These are phyloP conservation scores for Forsythia viridissima DNA, from an alignment of 257 asterid genomes.

Conservation along the genomic window DNA sequence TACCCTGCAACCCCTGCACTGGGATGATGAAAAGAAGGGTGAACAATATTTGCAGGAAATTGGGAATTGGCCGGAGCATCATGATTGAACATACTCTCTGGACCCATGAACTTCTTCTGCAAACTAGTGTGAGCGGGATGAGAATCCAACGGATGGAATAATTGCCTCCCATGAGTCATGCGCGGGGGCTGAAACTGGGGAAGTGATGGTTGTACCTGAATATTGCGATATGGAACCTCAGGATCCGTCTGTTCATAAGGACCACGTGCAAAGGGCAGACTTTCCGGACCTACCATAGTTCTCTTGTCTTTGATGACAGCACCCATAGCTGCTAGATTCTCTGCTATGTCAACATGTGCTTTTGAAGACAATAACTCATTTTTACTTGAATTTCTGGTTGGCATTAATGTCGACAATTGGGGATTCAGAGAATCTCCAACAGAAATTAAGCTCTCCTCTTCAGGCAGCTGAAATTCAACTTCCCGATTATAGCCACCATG, in stretches of 20 bases:
- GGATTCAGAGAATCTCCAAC: slow-evolving; percentile 40
- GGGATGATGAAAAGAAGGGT: slow-evolving; percentile 61
- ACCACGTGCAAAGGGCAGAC: slow-evolving; percentile 41
- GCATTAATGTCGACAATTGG: slow-evolving; percentile 35
- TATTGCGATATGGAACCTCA: slow-evolving; percentile 38
- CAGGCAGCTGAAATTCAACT: slow-evolving; percentile 56
- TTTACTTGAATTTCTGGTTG: slow-evolving; percentile 41
- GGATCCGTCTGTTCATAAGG: slow-evolving; percentile 51
- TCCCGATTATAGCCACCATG: slow-evolving; percentile 44
- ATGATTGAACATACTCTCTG: slow-evolving; percentile 46
- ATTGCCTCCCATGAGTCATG: slow-evolving; percentile 55
- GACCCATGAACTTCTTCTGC: slow-evolving; percentile 58
- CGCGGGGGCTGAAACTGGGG: slow-evolving; percentile 56
- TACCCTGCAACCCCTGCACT: slow-evolving; percentile 55
- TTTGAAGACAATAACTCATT: slow-evolving; percentile 35
- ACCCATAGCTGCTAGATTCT: slow-evolving; percentile 58
- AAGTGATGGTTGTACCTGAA: slow-evolving; percentile 56
- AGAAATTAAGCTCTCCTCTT: slow-evolving; percentile 56
- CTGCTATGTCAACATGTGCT: slow-evolving; percentile 18
- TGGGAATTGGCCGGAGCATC: slow-evolving; percentile 55
- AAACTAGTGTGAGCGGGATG: slow-evolving; percentile 52
- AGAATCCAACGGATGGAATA: slow-evolving; percentile 55
- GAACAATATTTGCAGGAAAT: slow-evolving; percentile 43
- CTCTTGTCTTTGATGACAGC: slow-evolving; percentile 43
- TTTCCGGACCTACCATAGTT: slow-evolving; percentile 44